phyloP scores from a whole-genome alignment of 768 basidiomycete genomes.

The Thelephora ganbajun region DNA sequence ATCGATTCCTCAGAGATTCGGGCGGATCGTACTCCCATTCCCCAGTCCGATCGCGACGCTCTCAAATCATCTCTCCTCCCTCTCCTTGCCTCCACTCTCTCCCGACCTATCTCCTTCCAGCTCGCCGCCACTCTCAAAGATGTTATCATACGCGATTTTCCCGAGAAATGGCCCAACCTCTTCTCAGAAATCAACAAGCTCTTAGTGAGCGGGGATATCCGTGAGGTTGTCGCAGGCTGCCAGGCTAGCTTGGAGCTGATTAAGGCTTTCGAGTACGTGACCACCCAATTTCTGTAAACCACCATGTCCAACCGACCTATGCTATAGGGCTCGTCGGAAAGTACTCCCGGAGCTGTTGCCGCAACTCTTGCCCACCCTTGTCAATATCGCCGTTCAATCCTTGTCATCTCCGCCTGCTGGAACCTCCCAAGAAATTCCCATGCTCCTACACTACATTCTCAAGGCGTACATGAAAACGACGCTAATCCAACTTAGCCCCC shows the following conservation, averaged over 20 bases:
- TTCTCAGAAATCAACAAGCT: slow-evolving; percentile 54
- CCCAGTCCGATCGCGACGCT: slow-evolving; percentile 55
- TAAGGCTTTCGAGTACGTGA: slow-evolving; percentile 42
- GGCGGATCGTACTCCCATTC: slow-evolving; percentile 50
- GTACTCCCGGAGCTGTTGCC: slow-evolving; percentile 43
- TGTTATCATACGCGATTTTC: slow-evolving; percentile 66
- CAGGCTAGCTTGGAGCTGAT: slow-evolving; percentile 67
- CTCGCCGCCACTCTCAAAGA: slow-evolving; percentile 62
- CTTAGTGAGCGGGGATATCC: slow-evolving; percentile 47
- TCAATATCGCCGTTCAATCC: slow-evolving; percentile 59
- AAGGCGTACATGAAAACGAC: slow-evolving; percentile 81
- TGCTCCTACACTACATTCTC: slow-evolving; percentile 74
- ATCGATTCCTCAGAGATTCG: slow-evolving; percentile 31
- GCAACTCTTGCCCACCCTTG: slow-evolving; percentile 62
- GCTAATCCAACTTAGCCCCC: slow-evolving; percentile 52
- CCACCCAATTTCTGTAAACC: neutral
- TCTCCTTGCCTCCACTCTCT: slow-evolving; percentile 54
- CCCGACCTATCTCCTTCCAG: slow-evolving; percentile 58
- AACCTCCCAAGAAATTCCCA: slow-evolving; percentile 58
- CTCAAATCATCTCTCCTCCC: slow-evolving; percentile 55
- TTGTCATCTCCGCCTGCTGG: slow-evolving; percentile 44
- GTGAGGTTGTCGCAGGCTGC: slow-evolving; percentile 71
- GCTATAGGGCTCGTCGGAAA: slow-evolving; percentile 11
- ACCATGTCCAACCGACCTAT: neutral
- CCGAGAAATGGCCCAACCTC: slow-evolving; percentile 58